Evolutionary conservation across 345 rosid genomes (phyloP).

Genomic region (Leavenworthia alabamica): DNA sequence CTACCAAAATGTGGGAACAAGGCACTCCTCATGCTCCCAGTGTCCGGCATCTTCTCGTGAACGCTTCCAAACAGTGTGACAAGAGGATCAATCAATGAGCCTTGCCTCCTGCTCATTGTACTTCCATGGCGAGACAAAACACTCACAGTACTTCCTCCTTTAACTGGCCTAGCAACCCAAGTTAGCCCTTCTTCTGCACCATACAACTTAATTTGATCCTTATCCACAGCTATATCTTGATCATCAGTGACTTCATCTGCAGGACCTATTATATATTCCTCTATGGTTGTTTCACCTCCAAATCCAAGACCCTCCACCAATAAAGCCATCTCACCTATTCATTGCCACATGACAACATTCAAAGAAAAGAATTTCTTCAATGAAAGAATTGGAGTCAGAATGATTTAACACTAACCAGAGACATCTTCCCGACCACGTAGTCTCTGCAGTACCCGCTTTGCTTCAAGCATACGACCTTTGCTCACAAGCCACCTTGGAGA

Average conservation of each 20-base stretch:
- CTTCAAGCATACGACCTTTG: conserved; percentile 89
- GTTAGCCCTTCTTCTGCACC: conserved; percentile 76
- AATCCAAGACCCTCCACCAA: conserved; percentile 88
- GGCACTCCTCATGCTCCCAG: conserved; percentile 84
- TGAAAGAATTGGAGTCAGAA: background rate
- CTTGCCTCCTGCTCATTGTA: conserved; percentile 39
- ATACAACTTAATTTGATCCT: conserved; percentile 74
- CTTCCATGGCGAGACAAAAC: conserved; percentile 69
- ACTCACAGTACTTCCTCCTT: conserved; percentile 58
- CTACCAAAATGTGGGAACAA: conserved; percentile 93
- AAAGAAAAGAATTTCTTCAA: background rate
- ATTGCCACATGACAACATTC: conserved; percentile 16
- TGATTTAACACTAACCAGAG: conserved; percentile 48
- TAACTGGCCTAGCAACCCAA: conserved; percentile 87
- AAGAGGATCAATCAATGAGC: conserved; percentile 67
- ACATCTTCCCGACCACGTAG: conserved; percentile 84
- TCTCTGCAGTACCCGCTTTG: conserved; percentile 74
- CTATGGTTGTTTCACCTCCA: conserved; percentile 76
- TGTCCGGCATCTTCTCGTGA: conserved; percentile 74
- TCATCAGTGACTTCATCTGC: conserved; percentile 49
- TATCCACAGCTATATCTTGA: conserved; percentile 55
- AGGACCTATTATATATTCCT: conserved; percentile 85
- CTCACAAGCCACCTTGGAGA: conserved; percentile 99
- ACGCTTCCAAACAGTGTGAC: conserved; percentile 83
- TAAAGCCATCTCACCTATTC: conserved; percentile 97